phyloP scores from a whole-genome alignment of 1,139 yeast genomes.

The Geotrichum reessii region DNA sequence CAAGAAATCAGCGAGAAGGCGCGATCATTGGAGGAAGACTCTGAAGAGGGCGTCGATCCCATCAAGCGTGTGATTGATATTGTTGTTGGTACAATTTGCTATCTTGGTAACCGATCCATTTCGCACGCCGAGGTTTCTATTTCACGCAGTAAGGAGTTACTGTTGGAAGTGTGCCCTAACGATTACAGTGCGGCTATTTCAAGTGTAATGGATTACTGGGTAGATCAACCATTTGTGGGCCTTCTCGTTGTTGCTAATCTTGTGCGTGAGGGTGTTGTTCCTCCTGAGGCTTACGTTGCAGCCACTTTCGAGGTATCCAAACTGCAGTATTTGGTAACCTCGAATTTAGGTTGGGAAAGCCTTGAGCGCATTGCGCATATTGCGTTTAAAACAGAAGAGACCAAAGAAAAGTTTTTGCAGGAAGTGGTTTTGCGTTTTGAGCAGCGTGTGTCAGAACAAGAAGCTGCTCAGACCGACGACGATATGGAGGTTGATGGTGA shows the following conservation, averaged over 20 bases:
- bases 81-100: slow-evolving; percentile 66
- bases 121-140: slow-evolving; percentile 77
- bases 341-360: slow-evolving; percentile 28
- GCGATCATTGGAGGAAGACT: slow-evolving; percentile 27
- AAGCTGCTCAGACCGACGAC: slow-evolving; percentile 16
- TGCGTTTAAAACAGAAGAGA: slow-evolving; percentile 1
- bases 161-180: slow-evolving; percentile 40
- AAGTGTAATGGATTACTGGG: slow-evolving; percentile 71
- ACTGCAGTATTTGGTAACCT: slow-evolving; percentile 17
- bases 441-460: slow-evolving; percentile 19
- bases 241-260: slow-evolving; percentile 63
- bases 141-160: slow-evolving; percentile 48
- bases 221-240: slow-evolving; percentile 74
- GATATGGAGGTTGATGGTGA: slow-evolving; percentile 9
- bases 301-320: slow-evolving; percentile 15
- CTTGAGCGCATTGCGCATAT: slow-evolving; percentile 20
- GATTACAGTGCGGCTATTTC: slow-evolving; percentile 41
- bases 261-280: slow-evolving; percentile 40
- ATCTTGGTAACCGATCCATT: slow-evolving; percentile 82
- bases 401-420: slow-evolving; percentile 9
- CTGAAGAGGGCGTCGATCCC: slow-evolving; percentile 31
- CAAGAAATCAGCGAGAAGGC: slow-evolving; percentile 29
- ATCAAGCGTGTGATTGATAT: slow-evolving; percentile 52
- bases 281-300: slow-evolving; percentile 16
- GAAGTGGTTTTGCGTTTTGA: slow-evolving; percentile 4